Conservation (phyloP, 1,284 basidiomycete genomes). For the Trametes polyzona region DNA sequence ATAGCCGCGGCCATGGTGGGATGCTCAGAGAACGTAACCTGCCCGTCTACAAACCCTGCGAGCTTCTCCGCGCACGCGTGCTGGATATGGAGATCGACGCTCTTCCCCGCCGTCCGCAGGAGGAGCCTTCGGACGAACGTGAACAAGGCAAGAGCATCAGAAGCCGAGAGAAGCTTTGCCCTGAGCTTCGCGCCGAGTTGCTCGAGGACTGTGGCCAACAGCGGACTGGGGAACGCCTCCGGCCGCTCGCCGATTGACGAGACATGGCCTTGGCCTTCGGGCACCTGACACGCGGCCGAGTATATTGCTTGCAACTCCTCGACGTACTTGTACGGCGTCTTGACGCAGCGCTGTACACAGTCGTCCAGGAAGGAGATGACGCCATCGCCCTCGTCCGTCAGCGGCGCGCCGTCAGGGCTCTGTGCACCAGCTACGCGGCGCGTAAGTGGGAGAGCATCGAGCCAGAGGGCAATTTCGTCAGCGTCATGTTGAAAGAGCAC, state of each 20-base stretch:
- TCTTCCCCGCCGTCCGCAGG: conserved; percentile 59
- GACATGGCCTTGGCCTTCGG: conserved; percentile 4
- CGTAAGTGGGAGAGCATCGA: conserved; percentile 57
- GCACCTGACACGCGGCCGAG: background rate
- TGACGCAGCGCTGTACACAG: conserved; percentile 82
- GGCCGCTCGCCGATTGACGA: conserved; percentile 20
- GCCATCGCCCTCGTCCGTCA: conserved; percentile 61
- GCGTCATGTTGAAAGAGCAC: conserved; percentile 85
- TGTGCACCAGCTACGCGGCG: conserved; percentile 39
- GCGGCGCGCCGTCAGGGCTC: conserved; percentile 53
- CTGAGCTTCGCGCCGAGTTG: conserved; percentile 69
- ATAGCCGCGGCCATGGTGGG: conserved; percentile 49
- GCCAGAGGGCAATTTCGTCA: conserved; percentile 78
- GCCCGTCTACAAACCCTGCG: conserved; percentile 34
- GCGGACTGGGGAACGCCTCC: conserved; percentile 58
- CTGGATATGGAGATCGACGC: conserved; percentile 45
- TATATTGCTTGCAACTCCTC: conserved; percentile 60
- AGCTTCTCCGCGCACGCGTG: conserved; percentile 43
- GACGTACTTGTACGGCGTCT: conserved; percentile 87
- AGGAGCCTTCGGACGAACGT: conserved; percentile 67
- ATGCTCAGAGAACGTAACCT: conserved; percentile 36
- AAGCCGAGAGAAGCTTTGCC: conserved; percentile 55
- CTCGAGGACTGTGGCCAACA: conserved; percentile 79
- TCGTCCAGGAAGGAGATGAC: conserved; percentile 85
- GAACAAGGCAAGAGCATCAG: conserved; percentile 64